Evolutionary conservation across 2,329 filamentous ascomycete species (phyloP).

Genomic region (Orbilia oligospora): DNA sequence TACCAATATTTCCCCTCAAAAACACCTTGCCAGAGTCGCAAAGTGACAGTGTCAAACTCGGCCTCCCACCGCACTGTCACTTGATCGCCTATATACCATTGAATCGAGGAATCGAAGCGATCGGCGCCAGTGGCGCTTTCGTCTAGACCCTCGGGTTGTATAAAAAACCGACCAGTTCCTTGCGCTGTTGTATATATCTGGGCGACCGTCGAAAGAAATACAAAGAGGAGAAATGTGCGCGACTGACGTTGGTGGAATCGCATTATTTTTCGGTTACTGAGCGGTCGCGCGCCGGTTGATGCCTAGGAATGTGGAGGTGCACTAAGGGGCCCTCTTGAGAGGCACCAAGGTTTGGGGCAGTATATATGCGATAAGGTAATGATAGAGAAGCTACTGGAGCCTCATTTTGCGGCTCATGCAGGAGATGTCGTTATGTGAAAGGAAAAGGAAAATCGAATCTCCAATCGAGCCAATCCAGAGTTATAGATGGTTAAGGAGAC

Average conservation of each 20-base stretch:
- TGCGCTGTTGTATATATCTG: background rate
- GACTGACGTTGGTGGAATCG: background rate
- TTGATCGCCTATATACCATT: constrained; percentile 28
- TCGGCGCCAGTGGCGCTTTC: constrained; percentile 15
- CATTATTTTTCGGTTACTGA: background rate
- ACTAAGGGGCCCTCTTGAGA: background rate
- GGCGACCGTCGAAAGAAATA: background rate
- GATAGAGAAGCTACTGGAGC: constrained; percentile 7
- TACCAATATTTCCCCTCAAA: constrained; percentile 26
- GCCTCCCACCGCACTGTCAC: constrained; percentile 36
- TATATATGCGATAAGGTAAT: constrained; percentile 10
- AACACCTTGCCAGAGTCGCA: constrained; percentile 39
- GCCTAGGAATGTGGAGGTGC: background rate
- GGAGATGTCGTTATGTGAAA: constrained; percentile 12
- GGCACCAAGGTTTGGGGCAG: background rate
- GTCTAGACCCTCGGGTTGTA: constrained; percentile 20
- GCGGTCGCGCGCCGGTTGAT: background rate
- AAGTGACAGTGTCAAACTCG: constrained; percentile 29
- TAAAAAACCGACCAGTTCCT: constrained; percentile 3
- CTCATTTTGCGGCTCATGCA: constrained; percentile 18
- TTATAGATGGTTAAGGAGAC: background rate
- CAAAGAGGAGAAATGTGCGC: background rate
- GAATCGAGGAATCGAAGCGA: constrained; percentile 38
- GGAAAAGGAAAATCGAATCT: background rate
- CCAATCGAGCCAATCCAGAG: background rate